These are phyloP conservation scores for Hymenoscyphus salicellus DNA, from an alignment of 2,329 filamentous ascomycete genomes.

Conservation along the genomic window DNA sequence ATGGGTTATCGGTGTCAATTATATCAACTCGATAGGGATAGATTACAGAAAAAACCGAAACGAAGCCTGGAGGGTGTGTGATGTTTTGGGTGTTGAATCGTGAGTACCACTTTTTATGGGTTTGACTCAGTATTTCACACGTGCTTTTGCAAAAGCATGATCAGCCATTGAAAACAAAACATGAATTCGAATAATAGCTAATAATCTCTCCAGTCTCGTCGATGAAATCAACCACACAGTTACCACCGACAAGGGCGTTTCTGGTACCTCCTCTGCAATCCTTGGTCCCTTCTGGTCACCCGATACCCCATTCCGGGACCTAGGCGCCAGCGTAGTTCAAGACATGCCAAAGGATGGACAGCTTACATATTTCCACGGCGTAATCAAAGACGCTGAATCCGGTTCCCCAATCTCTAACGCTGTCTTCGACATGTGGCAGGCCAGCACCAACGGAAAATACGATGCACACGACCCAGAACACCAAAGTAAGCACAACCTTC, in stretches of 20 bases:
- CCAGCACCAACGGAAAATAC: constrained; percentile 54
- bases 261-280: constrained; percentile 58
- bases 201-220: constrained; percentile 47
- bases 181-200: neutral
- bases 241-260: constrained; percentile 23
- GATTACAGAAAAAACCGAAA: constrained; percentile 64
- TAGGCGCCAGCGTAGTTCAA: constrained; percentile 64
- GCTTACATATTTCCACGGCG: constrained; percentile 57
- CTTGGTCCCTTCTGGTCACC: constrained; percentile 72
- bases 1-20: constrained; percentile 73
- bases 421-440: constrained; percentile 64
- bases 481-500: constrained; percentile 56
- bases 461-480: constrained; percentile 63
- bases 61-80: constrained; percentile 69
- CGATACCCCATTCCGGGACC: constrained; percentile 66
- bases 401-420: constrained; percentile 41
- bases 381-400: constrained; percentile 44
- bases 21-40: constrained; percentile 71
- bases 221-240: constrained; percentile 47
- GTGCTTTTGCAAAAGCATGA: neutral
- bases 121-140: neutral
- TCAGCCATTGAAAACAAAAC: neutral
- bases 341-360: constrained; percentile 43
- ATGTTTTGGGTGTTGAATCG: constrained; percentile 72
- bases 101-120: constrained; percentile 40